Conservation (phyloP, 108 stramenopile genomes). For the Fistulifera solaris region DNA sequence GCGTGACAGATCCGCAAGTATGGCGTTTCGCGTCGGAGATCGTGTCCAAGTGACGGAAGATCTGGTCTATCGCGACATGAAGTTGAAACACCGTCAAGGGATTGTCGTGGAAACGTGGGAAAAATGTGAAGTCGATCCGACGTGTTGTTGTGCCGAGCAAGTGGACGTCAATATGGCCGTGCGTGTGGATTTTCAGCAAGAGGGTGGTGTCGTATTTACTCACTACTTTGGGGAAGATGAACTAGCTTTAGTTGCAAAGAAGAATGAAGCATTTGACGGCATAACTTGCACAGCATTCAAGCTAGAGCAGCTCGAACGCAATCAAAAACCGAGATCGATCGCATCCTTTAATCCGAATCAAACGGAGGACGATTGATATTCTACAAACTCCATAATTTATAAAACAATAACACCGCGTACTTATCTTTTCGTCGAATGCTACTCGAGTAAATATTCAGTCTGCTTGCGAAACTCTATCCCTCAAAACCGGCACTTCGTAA, state of each 20-base stretch:
- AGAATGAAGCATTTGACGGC: conserved; percentile 29
- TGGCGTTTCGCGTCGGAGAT: conserved; percentile 51
- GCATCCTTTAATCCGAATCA: conserved; percentile 21
- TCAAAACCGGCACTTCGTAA: conserved; percentile 8
- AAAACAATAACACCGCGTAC: no score
- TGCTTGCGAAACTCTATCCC: no score
- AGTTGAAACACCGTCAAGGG: conserved; percentile 37
- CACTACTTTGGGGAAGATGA: conserved; percentile 68
- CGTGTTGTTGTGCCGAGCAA: conserved; percentile 78
- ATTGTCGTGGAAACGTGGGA: conserved; percentile 69
- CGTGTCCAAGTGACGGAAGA: conserved; percentile 42
- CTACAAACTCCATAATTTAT: no score
- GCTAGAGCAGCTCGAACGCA: conserved; percentile 28
- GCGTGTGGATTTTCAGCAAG: conserved; percentile 34
- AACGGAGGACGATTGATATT: no score
- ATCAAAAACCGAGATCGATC: conserved; percentile 26
- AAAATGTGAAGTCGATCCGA: conserved; percentile 80
- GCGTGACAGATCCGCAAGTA: conserved; percentile 48
- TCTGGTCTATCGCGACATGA: conserved; percentile 13
- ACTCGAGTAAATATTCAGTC: no score
- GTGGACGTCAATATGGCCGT: conserved; percentile 55
- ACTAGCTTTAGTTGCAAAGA: conserved; percentile 10
- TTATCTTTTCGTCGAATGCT: no score
- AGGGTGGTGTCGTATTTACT: conserved; percentile 18
- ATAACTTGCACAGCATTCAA: conserved; percentile 37